Evolutionary conservation across 2,329 filamentous ascomycete genomes (phyloP).

Genomic region (Hypoxylon sp.): DNA sequence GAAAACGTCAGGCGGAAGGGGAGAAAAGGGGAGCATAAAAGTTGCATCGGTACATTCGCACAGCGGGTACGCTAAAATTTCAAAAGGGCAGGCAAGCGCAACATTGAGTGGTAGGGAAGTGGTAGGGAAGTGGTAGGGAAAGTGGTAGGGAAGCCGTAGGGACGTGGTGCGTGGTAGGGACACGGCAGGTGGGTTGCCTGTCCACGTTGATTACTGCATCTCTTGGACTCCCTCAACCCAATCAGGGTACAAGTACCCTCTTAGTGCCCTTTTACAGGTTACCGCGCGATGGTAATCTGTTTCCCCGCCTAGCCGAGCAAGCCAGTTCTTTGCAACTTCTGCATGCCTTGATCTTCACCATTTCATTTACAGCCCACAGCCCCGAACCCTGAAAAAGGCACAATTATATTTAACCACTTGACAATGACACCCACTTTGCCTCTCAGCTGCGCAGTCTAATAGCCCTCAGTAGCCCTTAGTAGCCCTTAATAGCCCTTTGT

Average conservation of each 20-base stretch:
- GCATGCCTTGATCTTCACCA: conserved; percentile 41
- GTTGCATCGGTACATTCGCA: conserved; percentile 41
- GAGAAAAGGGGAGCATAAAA: conserved; percentile 33
- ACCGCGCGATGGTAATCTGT: conserved; percentile 41
- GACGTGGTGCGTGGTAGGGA: conserved; percentile 8
- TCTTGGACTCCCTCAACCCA: conserved; percentile 34
- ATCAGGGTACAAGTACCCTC: conserved; percentile 23
- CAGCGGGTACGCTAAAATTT: conserved; percentile 43
- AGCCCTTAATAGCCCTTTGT: conserved; percentile 9
- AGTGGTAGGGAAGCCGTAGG: conserved; percentile 7
- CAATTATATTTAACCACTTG: conserved; percentile 42
- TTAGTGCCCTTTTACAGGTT: conserved; percentile 27
- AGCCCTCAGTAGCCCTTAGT: not conserved
- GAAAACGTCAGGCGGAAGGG: conserved; percentile 38
- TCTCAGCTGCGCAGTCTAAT: conserved; percentile 37
- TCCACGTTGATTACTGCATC: conserved; percentile 43
- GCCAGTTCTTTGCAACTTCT: conserved; percentile 41
- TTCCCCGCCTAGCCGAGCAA: conserved; percentile 41
- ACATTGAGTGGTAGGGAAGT: conserved; percentile 13
- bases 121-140: not conserved
- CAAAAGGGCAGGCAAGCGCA: conserved; percentile 28
- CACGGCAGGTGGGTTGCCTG: conserved; percentile 35
- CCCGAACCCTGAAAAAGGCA: conserved; percentile 38
- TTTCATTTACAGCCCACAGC: conserved; percentile 45
- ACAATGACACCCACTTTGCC: conserved; percentile 41